phyloP scores from a whole-genome alignment of 2,329 filamentous ascomycete genomes.

The Gliomastix tumulicola region DNA sequence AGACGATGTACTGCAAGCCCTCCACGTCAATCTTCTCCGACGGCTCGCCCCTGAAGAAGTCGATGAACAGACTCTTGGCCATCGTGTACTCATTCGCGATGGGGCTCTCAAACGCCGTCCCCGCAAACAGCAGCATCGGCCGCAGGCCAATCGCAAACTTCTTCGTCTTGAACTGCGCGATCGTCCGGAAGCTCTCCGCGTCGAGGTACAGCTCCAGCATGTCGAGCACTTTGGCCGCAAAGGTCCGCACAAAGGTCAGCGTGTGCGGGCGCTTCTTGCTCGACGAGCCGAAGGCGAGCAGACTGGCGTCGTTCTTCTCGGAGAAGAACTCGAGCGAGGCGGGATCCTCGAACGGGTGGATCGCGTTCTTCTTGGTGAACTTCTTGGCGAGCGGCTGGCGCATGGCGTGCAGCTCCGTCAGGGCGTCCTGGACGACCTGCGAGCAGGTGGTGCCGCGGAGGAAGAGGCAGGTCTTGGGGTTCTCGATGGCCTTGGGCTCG shows the following conservation, averaged over 20 bases:
- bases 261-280: constrained; percentile 95
- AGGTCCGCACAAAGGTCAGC: constrained; percentile 75
- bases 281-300: constrained; percentile 77
- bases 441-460: constrained; percentile 83
- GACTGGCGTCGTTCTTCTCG: constrained; percentile 87
- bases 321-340: constrained; percentile 89
- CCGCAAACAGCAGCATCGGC: constrained; percentile 87
- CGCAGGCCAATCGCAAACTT: constrained; percentile 76
- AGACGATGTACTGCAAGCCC: constrained; percentile 85
- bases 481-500: constrained; percentile 82
- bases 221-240: constrained; percentile 81
- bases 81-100: constrained; percentile 74
- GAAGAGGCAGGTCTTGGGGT: constrained; percentile 84
- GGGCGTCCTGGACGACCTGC: constrained; percentile 72
- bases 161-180: constrained; percentile 69
- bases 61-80: constrained; percentile 79
- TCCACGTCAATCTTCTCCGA: constrained; percentile 85
- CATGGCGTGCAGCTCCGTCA: constrained; percentile 78
- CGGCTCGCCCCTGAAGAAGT: constrained; percentile 79
- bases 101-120: constrained; percentile 78
- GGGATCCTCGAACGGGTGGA: constrained; percentile 90
- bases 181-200: constrained; percentile 60
- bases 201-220: constrained; percentile 91
- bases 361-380: constrained; percentile 94
- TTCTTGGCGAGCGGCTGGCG: constrained; percentile 80